A percentile compares a stretch with the other conserved stretches of the same genome.
phyloP scores from a whole-genome alignment of 1,284 basidiomycete genomes.

The Coriolopsis trogii region DNA sequence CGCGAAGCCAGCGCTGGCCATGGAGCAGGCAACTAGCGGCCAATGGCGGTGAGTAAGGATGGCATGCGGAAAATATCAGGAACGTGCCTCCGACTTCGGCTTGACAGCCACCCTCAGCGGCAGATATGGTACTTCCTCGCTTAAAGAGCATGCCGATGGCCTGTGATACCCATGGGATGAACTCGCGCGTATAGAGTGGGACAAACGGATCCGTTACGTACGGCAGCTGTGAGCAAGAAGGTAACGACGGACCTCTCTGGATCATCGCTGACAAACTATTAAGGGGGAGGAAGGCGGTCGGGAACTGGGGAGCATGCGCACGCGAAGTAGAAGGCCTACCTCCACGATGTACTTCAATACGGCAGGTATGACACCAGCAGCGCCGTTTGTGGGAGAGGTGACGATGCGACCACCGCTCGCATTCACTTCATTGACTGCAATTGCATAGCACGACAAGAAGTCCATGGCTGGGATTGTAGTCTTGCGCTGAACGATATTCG shows the following conservation, averaged over 20 bases:
- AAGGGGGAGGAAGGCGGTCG: background rate
- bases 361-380: constrained; percentile 90
- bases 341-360: constrained; percentile 89
- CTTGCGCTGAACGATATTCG: constrained; percentile 69
- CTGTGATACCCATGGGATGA: constrained; percentile 36
- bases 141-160: constrained; percentile 98
- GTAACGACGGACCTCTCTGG: constrained; percentile 86
- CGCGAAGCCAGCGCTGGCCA: constrained; percentile 92
- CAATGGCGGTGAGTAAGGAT: background rate
- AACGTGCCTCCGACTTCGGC: constrained; percentile 78
- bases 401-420: constrained; percentile 93
- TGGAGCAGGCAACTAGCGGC: constrained; percentile 86
- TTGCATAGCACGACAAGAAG: constrained; percentile 91
- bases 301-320: too few species aligned
- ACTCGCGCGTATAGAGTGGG: background rate
- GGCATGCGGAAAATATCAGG: background rate
- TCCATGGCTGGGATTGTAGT: constrained; percentile 93
- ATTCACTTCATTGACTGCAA: constrained; percentile 91
- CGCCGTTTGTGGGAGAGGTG: constrained; percentile 86
- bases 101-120: constrained; percentile 92
- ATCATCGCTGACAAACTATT: constrained; percentile 85
- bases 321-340: constrained; percentile 37
- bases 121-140: constrained; percentile 93
- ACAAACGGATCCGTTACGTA: constrained; percentile 36
- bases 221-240: constrained; percentile 83